These are phyloP conservation scores for Lodderomyces orthopsilosis DNA, from an alignment of 1,139 yeast genomes.

Conservation along the genomic window DNA sequence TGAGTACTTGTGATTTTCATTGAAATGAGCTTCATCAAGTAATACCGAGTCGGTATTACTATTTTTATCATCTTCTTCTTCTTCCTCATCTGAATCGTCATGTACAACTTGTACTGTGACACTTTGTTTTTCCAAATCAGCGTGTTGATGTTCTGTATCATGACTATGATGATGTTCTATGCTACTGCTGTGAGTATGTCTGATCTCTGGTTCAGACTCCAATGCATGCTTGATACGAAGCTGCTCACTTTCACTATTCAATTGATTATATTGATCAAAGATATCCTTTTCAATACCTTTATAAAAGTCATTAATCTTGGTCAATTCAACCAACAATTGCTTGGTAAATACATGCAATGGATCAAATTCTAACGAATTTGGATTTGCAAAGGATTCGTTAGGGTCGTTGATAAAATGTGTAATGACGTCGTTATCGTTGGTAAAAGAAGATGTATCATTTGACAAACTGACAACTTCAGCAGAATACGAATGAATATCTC, in stretches of 20 bases:
- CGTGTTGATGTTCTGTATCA: not conserved
- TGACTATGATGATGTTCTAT: not conserved
- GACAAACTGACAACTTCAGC: conserved; percentile 30
- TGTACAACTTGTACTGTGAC: not conserved
- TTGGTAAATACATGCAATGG: conserved; percentile 50
- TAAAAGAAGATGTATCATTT: conserved; percentile 15
- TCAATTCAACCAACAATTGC: conserved; percentile 54
- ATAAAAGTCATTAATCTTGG: conserved; percentile 57
- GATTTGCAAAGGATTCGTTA: conserved; percentile 16
- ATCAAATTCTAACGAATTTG: conserved; percentile 26
- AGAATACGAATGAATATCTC: conserved; percentile 18
- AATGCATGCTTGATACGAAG: conserved; percentile 1
- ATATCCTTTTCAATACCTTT: conserved; percentile 47
- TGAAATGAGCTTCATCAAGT: conserved; percentile 46
- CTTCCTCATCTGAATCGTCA: conserved; percentile 34
- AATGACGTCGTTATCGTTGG: not conserved
- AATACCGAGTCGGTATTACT: conserved; percentile 36
- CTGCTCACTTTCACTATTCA: conserved; percentile 30
- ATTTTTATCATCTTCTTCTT: conserved; percentile 40
- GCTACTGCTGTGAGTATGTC: not conserved
- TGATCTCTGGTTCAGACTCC: not conserved
- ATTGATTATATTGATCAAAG: conserved; percentile 41
- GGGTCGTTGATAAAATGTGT: conserved; percentile 6
- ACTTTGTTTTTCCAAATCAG: conserved; percentile 16
- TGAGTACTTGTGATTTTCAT: conserved; percentile 50